Percentiles rank a stretch among this genome's conserved stretches.
Evolutionary conservation across 148 eudicot species (phyloP).

Genomic region (Diospyros kaki): DNA sequence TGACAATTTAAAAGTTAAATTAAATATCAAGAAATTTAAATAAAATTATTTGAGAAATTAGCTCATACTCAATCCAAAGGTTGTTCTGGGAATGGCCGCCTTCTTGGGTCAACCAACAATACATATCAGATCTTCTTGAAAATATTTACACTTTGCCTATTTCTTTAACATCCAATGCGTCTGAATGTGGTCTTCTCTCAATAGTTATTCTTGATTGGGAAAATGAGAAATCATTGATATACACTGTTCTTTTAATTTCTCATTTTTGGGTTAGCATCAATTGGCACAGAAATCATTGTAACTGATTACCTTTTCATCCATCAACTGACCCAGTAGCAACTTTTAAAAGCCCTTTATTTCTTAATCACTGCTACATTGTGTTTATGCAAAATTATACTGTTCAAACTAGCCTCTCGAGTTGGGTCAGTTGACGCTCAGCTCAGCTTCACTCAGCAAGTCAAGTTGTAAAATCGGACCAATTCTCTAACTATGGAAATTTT

Average conservation of each 20-base stretch:
- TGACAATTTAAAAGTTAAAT: neutral
- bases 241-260: neutral
- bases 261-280: slow-evolving; percentile 2
- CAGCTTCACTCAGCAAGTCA: too few species aligned
- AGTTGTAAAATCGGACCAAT: too few species aligned
- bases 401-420: too few species aligned
- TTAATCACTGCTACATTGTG: too few species aligned
- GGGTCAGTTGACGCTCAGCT: too few species aligned
- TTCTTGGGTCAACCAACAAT: neutral
- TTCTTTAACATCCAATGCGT: too few species aligned
- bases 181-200: too few species aligned
- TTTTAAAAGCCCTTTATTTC: neutral
- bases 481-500: too few species aligned
- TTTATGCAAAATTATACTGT: too few species aligned
- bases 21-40: neutral
- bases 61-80: neutral
- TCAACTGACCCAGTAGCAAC: neutral
- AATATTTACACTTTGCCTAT: neutral
- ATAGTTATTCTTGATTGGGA: too few species aligned
- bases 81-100: neutral
- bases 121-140: neutral
- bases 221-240: too few species aligned
- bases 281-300: neutral
- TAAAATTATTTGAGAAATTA: neutral
- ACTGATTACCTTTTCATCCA: neutral